Evolutionary conservation across 2,329 filamentous ascomycete species (phyloP).

Genomic region (Aspergillus texensis): DNA sequence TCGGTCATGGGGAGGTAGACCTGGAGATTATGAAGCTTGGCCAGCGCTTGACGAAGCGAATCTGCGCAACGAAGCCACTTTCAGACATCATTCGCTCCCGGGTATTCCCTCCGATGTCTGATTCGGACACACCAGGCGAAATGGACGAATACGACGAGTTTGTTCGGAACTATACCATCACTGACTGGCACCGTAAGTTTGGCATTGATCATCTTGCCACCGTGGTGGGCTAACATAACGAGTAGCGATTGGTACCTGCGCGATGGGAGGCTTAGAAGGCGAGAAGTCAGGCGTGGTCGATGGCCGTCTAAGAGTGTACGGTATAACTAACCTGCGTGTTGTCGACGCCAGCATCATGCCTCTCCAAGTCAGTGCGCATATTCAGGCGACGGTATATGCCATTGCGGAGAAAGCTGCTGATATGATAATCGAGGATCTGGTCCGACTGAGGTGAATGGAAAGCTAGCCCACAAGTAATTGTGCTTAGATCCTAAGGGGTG

Average conservation of each 20-base stretch:
- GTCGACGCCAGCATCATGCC: neutral
- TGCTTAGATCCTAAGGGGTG: too few relatives aligned
- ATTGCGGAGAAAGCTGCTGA: neutral
- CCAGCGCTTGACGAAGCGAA: slow-evolving; percentile 44
- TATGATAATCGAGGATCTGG: neutral
- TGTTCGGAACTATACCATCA: slow-evolving; percentile 22
- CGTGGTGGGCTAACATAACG: neutral
- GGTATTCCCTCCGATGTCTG: neutral
- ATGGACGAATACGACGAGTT: slow-evolving; percentile 10
- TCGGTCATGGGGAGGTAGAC: slow-evolving; percentile 50
- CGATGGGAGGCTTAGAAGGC: neutral
- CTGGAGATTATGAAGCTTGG: slow-evolving; percentile 48
- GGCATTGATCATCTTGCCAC: too few relatives aligned
- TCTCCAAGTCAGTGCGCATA: neutral
- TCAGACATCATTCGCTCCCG: slow-evolving; percentile 36
- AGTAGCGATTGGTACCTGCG: neutral
- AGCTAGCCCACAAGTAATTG: neutral
- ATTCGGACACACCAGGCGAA: too few relatives aligned
- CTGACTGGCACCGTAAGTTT: slow-evolving; percentile 26
- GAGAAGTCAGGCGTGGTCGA: neutral
- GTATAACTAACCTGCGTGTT: neutral
- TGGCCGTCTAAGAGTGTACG: neutral
- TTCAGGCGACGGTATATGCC: neutral
- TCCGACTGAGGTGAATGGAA: neutral
- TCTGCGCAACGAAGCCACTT: slow-evolving; percentile 43